phyloP scores from a whole-genome alignment of 2,329 filamentous ascomycete species.

The Botryotinia calthae region DNA sequence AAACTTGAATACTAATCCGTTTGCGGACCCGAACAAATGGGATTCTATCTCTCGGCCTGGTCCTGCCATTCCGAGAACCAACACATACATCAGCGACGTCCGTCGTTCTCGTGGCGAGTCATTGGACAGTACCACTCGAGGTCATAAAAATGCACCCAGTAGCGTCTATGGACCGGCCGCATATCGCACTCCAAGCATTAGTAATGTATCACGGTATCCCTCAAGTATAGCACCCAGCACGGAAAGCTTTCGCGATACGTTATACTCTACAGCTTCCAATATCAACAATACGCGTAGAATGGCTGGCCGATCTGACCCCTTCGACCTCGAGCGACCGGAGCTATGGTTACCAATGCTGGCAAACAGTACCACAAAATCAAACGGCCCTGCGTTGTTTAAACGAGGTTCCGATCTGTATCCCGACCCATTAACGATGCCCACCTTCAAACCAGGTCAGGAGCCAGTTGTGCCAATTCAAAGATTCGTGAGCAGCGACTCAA shows the following conservation, averaged over 20 bases:
- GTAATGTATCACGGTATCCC: constrained; percentile 31
- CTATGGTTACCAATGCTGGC: constrained; percentile 37
- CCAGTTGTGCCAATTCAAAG: neutral
- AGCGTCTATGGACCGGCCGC: constrained; percentile 29
- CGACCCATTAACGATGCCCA: neutral
- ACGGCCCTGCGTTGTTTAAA: neutral
- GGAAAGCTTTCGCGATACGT: constrained; percentile 41
- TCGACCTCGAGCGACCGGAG: constrained; percentile 59
- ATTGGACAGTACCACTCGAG: constrained; percentile 37
- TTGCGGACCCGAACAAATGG: constrained; percentile 27
- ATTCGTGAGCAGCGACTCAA: constrained; percentile 9
- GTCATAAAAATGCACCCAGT: constrained; percentile 36
- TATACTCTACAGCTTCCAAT: constrained; percentile 43
- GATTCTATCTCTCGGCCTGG: constrained; percentile 28
- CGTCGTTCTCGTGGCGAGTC: constrained; percentile 51
- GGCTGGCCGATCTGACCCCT: constrained; percentile 62
- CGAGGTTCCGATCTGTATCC: constrained; percentile 8
- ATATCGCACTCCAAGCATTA: constrained; percentile 27
- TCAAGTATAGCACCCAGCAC: constrained; percentile 35
- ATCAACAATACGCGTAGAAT: constrained; percentile 45
- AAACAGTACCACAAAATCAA: constrained; percentile 19
- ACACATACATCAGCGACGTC: constrained; percentile 48
- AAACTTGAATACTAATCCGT: constrained; percentile 15
- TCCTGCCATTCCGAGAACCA: constrained; percentile 36
- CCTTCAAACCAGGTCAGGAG: neutral